Evolutionary conservation across 2,329 filamentous ascomycete species (phyloP).

Genomic region (Dendrostoma leiphaemia): DNA sequence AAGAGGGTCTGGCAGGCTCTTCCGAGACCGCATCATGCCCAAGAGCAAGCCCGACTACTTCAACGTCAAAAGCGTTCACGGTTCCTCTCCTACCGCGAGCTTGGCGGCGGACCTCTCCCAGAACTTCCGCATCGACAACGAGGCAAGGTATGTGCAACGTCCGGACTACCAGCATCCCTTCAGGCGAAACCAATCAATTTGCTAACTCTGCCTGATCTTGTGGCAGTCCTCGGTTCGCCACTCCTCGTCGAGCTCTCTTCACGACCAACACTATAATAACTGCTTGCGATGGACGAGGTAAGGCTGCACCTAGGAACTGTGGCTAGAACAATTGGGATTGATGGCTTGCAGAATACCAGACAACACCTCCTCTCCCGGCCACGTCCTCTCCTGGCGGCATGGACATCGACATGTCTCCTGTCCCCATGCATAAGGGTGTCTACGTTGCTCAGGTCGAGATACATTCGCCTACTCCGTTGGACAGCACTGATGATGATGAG

Average conservation of each 20-base stretch:
- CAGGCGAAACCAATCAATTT: not conserved
- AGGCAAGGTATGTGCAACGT: constrained; percentile 65
- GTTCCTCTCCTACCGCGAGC: constrained; percentile 87
- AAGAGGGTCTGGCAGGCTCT: constrained; percentile 69
- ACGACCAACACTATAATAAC: constrained; percentile 68
- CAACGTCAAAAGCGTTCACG: constrained; percentile 70
- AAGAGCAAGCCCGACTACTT: constrained; percentile 73
- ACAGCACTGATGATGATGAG: constrained; percentile 41
- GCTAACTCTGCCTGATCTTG: constrained; percentile 21
- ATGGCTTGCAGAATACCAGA: constrained; percentile 62
- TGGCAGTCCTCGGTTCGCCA: constrained; percentile 74
- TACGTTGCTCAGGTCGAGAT: constrained; percentile 65
- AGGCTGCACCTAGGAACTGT: constrained; percentile 26
- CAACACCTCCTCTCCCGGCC: constrained; percentile 73
- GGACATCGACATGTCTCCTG: constrained; percentile 85
- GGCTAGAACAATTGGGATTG: constrained; percentile 19
- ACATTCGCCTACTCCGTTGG: constrained; percentile 68
- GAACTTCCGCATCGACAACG: constrained; percentile 90
- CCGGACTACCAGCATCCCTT: not conserved
- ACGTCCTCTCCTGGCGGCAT: constrained; percentile 83
- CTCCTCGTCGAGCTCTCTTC: constrained; percentile 82
- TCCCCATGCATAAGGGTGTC: constrained; percentile 76
- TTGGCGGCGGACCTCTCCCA: constrained; percentile 92
- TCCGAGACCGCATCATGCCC: constrained; percentile 67
- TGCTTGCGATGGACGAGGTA: constrained; percentile 57